phyloP scores from a whole-genome alignment of 345 rosid genomes.

The Eucalyptus tenuipes region DNA sequence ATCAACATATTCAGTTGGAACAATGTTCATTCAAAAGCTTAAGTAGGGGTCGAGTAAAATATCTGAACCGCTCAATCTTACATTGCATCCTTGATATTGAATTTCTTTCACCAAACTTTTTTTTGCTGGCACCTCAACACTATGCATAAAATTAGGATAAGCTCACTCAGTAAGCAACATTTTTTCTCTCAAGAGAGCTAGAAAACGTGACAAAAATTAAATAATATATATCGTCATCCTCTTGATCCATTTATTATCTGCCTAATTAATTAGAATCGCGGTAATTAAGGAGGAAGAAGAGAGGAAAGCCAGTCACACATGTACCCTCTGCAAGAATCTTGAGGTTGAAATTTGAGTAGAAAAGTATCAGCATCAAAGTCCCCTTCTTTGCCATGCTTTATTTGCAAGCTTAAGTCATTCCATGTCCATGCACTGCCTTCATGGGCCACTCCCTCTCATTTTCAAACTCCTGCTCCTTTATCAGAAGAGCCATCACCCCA shows the following conservation, averaged over 20 bases:
- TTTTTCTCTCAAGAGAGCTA: neutral
- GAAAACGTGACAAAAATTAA: neutral
- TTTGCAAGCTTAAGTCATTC: slow-evolving; percentile 27
- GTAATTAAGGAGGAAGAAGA: neutral
- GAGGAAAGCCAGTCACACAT: neutral
- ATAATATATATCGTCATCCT: neutral
- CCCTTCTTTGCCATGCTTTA: slow-evolving; percentile 23
- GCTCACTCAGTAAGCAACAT: neutral
- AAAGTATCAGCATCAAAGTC: slow-evolving; percentile 19
- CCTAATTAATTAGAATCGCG: neutral
- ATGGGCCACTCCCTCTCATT: neutral
- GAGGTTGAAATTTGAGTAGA: slow-evolving; percentile 20
- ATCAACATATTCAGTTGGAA: neutral
- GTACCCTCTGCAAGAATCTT: neutral
- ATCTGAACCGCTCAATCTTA: neutral
- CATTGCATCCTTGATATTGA: neutral
- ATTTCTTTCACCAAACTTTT: neutral
- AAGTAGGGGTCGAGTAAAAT: neutral
- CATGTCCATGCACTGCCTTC: slow-evolving; percentile 38
- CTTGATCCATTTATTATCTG: neutral
- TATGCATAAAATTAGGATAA: neutral
- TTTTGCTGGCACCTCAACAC: neutral
- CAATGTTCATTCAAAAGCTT: neutral
- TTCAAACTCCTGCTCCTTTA: neutral
- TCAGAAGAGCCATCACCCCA: neutral